phyloP scores from a whole-genome alignment of 345 rosid genomes.

The Alliaria petiolata region DNA sequence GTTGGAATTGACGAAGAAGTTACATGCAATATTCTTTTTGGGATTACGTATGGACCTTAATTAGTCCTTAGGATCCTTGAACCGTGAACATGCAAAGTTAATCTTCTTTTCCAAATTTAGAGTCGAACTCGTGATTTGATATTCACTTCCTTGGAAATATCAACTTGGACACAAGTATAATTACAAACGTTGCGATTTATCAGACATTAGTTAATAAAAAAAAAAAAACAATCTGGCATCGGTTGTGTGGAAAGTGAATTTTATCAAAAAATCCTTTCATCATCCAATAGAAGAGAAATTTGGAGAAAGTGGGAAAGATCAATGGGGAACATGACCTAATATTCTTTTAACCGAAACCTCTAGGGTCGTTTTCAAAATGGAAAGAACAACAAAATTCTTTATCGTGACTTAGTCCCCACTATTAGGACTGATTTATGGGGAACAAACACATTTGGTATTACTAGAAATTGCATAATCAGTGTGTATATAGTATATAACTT shows the following conservation, averaged over 20 bases:
- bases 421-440: neutral
- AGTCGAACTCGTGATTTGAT: neutral
- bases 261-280: neutral
- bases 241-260: neutral
- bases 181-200: neutral
- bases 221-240: neutral
- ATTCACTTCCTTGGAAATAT: neutral
- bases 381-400: neutral
- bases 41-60: neutral
- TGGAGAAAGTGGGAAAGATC: constrained; percentile 2
- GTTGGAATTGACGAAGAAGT: neutral
- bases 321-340: constrained; percentile 18
- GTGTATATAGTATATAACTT: neutral
- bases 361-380: constrained; percentile 12
- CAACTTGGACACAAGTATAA: neutral
- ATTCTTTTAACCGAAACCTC: constrained; percentile 4
- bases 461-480: too few species aligned
- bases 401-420: neutral
- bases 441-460: neutral
- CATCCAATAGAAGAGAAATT: neutral
- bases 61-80: neutral
- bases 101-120: neutral
- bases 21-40: neutral
- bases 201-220: neutral
- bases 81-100: neutral